Conservation (phyloP, 2,329 filamentous ascomycete genomes). For the Colletotrichum ledebouriae region DNA sequence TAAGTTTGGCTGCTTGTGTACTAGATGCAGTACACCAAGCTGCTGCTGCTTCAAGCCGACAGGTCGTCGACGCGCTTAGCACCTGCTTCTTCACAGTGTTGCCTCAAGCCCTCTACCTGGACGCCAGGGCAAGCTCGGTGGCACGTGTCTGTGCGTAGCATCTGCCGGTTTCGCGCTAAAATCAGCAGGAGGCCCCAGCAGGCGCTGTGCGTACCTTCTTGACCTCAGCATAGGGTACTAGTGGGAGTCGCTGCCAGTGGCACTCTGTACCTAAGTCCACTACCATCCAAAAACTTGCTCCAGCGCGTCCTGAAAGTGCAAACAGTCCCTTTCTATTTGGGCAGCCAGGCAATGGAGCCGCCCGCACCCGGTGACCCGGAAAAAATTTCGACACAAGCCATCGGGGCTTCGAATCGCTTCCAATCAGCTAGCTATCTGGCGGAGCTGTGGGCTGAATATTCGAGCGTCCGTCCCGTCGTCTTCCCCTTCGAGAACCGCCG, state of each 20-base stretch:
- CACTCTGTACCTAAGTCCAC: not conserved
- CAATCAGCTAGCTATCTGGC: not conserved
- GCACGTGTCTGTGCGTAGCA: not conserved
- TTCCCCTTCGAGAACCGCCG: too few species aligned
- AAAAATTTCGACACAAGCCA: not conserved
- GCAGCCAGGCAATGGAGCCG: not conserved
- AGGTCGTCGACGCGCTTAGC: too few species aligned
- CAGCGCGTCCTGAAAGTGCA: too few species aligned
- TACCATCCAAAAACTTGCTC: not conserved
- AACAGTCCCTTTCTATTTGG: not conserved
- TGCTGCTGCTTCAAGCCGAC: too few species aligned
- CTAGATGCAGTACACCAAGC: too few species aligned
- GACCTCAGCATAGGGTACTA: not conserved
- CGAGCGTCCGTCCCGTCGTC: not conserved
- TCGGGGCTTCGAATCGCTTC: not conserved
- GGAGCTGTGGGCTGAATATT: not conserved
- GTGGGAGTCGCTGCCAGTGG: not conserved
- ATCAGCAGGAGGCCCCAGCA: not conserved
- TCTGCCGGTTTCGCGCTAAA: not conserved
- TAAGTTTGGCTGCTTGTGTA: too few species aligned
- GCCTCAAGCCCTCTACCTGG: not conserved
- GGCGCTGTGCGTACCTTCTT: not conserved
- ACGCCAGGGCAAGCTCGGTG: not conserved
- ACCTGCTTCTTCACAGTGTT: not conserved
- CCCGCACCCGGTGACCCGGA: not conserved